Evolutionary conservation across 164 flowering plant genomes (phyloP).

Genomic region (Berberis vulgaris): DNA sequence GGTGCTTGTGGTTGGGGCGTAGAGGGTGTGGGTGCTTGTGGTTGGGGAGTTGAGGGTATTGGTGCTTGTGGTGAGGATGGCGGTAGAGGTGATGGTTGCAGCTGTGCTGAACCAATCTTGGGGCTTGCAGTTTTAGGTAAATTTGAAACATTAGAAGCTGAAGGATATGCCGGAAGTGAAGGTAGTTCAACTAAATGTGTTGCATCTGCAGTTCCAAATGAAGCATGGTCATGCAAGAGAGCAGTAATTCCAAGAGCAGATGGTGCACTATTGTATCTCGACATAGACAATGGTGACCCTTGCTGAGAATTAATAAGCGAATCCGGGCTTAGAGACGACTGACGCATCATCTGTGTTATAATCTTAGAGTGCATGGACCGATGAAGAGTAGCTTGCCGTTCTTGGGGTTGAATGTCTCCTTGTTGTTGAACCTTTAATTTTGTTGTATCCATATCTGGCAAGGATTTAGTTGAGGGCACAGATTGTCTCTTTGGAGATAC

Average conservation of each 20-base stretch:
- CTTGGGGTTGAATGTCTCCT: constrained; percentile 2
- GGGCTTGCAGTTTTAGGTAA: constrained; percentile 11
- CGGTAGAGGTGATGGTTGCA: no score
- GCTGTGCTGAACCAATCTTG: constrained; percentile 3
- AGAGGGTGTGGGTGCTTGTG: no score
- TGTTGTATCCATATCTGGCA: no score
- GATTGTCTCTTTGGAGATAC: constrained; percentile 8
- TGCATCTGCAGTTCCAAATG: constrained; percentile 16
- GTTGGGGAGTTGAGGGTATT: no score
- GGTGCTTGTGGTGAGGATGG: no score
- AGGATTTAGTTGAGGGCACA: neutral
- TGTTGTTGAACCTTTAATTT: constrained; percentile 8
- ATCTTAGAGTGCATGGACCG: constrained; percentile 45
- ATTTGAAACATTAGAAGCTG: constrained; percentile 8
- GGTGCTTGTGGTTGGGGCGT: no score
- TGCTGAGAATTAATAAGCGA: constrained; percentile 42
- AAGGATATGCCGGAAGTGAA: constrained; percentile 4
- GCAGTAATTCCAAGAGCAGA: constrained; percentile 73
- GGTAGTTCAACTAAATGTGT: constrained; percentile 7
- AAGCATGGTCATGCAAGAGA: constrained; percentile 42
- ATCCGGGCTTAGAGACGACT: constrained; percentile 30
- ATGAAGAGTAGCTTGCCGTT: constrained; percentile 34
- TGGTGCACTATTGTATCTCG: constrained; percentile 66
- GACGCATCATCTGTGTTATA: constrained; percentile 37
- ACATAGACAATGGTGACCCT: constrained; percentile 47